Evolutionary conservation across 1,139 yeast species (phyloP).

Genomic region (Saccharomyces hybrid): DNA sequence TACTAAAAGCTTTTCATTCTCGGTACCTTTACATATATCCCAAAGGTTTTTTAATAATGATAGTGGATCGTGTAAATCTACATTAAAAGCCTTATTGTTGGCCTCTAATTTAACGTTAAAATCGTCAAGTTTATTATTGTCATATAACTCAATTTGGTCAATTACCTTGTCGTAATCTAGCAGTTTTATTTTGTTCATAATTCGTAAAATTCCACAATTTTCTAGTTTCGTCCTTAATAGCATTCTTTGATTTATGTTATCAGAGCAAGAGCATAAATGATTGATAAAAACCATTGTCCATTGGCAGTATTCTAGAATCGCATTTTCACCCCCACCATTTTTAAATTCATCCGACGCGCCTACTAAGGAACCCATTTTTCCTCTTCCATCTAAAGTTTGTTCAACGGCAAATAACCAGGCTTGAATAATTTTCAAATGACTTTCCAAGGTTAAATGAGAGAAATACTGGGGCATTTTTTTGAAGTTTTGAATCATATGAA

Average conservation of each 20-base stretch:
- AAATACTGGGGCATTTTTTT: conserved; percentile 17
- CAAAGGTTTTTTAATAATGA: conserved; percentile 63
- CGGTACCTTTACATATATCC: conserved; percentile 62
- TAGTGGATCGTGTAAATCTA: conserved; percentile 68
- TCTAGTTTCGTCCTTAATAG: conserved; percentile 70
- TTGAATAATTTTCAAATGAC: conserved; percentile 54
- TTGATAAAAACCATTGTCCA: conserved; percentile 72
- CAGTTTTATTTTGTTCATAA: conserved; percentile 53
- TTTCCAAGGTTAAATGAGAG: conserved; percentile 19
- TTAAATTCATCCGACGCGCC: conserved; percentile 89
- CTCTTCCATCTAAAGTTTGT: conserved; percentile 76
- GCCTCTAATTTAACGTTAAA: conserved; percentile 54
- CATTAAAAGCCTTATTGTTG: conserved; percentile 51
- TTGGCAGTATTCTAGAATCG: conserved; percentile 70
- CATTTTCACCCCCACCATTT: conserved; percentile 51
- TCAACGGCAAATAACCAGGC: conserved; percentile 77
- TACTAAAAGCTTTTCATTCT: conserved; percentile 61
- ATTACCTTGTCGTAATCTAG: conserved; percentile 57
- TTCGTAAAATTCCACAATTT: conserved; percentile 64
- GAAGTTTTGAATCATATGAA: conserved; percentile 40
- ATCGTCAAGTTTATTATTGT: conserved; percentile 62
- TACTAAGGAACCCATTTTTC: conserved; percentile 80
- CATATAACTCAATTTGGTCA: conserved; percentile 59
- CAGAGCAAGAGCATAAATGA: conserved; percentile 59
- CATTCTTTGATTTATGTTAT: conserved; percentile 58